phyloP scores from a whole-genome alignment of 208 protist species.

The Acanthamoeba triangularis region DNA sequence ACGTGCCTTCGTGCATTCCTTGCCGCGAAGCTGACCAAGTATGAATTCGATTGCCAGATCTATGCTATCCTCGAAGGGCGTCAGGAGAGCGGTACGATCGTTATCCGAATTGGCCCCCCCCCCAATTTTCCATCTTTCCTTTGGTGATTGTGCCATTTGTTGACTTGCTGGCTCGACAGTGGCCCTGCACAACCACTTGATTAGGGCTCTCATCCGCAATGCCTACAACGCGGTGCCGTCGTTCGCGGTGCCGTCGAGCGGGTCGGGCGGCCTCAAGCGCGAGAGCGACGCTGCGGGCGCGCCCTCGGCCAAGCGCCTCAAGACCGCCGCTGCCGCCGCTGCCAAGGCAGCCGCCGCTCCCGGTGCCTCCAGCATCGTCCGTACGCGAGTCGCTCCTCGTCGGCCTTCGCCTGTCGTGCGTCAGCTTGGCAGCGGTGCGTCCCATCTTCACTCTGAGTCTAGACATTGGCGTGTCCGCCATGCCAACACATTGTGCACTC shows the following conservation, averaged over 20 bases:
- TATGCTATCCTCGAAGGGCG: conserved; percentile 21
- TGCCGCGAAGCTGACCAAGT: conserved; percentile 46
- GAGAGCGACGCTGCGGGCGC: background rate
- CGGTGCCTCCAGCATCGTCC: conserved; percentile 6
- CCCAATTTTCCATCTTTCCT: background rate
- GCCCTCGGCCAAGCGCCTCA: conserved; percentile 7
- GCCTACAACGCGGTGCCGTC: conserved; percentile 69
- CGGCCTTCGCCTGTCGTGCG: conserved; percentile 12
- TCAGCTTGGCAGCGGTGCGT: conserved; percentile 41
- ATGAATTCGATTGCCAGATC: conserved; percentile 60
- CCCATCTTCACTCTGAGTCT: background rate
- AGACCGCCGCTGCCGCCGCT: background rate
- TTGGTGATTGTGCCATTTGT: too few relatives aligned
- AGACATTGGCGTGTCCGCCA: background rate
- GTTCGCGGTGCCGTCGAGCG: background rate
- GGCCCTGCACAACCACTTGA: conserved; percentile 63
- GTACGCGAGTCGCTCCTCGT: conserved; percentile 1
- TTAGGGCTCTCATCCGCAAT: conserved; percentile 40
- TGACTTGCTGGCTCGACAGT: background rate
- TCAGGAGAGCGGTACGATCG: conserved; percentile 27
- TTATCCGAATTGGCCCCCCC: too few relatives aligned
- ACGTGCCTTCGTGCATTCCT: background rate
- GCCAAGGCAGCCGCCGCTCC: background rate
- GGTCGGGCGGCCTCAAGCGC: background rate
- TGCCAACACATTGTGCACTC: too few relatives aligned